phyloP scores from a whole-genome alignment of 2,329 filamentous ascomycete species.

The Stagonosporopsis tanaceti region DNA sequence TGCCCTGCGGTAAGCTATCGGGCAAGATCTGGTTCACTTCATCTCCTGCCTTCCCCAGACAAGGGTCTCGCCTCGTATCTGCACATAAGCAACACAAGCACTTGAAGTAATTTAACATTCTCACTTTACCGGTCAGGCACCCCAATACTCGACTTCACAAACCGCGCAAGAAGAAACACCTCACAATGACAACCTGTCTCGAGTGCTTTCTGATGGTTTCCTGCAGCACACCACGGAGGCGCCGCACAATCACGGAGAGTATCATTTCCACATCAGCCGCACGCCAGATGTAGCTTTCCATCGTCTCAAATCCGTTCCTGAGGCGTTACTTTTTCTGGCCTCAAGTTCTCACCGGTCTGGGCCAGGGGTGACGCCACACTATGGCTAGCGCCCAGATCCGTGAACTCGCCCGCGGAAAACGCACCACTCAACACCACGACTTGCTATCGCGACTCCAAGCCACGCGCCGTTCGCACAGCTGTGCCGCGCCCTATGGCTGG shows the following conservation, averaged over 20 bases:
- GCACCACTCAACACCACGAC: slow-evolving; percentile 24
- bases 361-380: slow-evolving; percentile 16
- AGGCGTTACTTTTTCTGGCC: slow-evolving; percentile 12
- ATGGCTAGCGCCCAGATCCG: slow-evolving; percentile 4
- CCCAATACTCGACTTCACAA: neutral
- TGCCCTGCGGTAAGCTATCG: slow-evolving; percentile 1
- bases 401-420: slow-evolving; percentile 7
- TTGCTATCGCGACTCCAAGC: slow-evolving; percentile 18
- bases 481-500: slow-evolving; percentile 10
- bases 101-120: neutral
- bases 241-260: neutral
- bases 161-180: neutral
- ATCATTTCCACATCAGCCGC: slow-evolving; percentile 20
- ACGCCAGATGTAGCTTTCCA: slow-evolving; percentile 2
- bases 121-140: neutral
- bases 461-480: slow-evolving; percentile 28
- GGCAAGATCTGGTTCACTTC: slow-evolving; percentile 1
- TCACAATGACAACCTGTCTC: neutral
- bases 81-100: slow-evolving; percentile 19
- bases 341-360: slow-evolving; percentile 7
- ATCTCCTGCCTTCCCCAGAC: slow-evolving; percentile 3
- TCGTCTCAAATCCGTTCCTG: slow-evolving; percentile 17
- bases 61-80: slow-evolving; percentile 14
- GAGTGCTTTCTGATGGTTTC: neutral
- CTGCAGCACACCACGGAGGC: neutral